These are phyloP conservation scores for Middelhovenomyces tepae DNA, from an alignment of 805 yeast genomes.

Conservation along the genomic window DNA sequence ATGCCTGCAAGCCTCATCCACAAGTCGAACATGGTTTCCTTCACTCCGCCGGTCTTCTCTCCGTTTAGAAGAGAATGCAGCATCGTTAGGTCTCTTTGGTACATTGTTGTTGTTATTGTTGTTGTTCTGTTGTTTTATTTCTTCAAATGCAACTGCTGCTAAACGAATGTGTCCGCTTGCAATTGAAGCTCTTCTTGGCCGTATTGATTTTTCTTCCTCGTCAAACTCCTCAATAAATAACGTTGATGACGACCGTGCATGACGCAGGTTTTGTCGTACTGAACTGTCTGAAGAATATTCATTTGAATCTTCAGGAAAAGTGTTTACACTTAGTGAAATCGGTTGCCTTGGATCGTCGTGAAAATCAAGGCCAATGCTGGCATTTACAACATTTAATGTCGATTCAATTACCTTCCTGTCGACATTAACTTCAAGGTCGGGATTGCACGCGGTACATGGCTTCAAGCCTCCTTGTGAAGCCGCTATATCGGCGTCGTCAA, in stretches of 20 bases:
- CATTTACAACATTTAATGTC: conserved; percentile 49
- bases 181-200: conserved; percentile 16
- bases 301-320: no score
- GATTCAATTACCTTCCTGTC: conserved; percentile 28
- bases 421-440: conserved; percentile 26
- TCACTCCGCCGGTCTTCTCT: conserved; percentile 38
- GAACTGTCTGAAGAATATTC: no score
- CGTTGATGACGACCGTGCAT: no score
- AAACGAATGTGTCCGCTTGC: conserved; percentile 20
- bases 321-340: no score
- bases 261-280: no score
- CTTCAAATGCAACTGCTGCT: conserved; percentile 14
- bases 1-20: conserved; percentile 74
- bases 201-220: no score
- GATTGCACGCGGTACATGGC: conserved; percentile 51
- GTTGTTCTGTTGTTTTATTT: conserved; percentile 4
- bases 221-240: no score
- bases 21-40: conserved; percentile 58
- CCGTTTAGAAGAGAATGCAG: no score
- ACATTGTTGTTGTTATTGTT: conserved; percentile 3
- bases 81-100: no score
- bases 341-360: background rate
- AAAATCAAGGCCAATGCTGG: conserved; percentile 47
- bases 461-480: conserved; percentile 39
- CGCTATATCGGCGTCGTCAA: conserved; percentile 33